phyloP scores from a whole-genome alignment of 2,329 filamentous ascomycete genomes.

The Botrytis byssoidea region DNA sequence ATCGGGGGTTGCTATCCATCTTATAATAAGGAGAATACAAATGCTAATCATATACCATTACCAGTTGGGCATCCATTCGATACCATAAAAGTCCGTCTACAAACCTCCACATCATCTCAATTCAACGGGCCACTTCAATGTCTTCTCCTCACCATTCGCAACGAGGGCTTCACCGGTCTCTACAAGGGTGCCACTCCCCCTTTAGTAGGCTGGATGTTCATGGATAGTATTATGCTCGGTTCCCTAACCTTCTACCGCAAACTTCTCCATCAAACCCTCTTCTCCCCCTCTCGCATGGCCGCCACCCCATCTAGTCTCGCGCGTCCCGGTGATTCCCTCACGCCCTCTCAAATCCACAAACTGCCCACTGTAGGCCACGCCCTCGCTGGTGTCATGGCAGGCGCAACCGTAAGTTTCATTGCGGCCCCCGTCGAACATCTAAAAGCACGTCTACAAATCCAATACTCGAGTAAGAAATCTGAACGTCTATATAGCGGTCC shows the following conservation, averaged over 20 bases:
- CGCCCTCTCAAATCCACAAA: conserved; percentile 43
- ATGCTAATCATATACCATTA: conserved; percentile 1
- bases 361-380: conserved; percentile 81
- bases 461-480: conserved; percentile 79
- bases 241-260: conserved; percentile 88
- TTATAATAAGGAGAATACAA: neutral
- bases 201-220: conserved; percentile 96
- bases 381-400: conserved; percentile 82
- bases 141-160: conserved; percentile 75
- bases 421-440: conserved; percentile 93
- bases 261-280: conserved; percentile 77
- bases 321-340: conserved; percentile 24
- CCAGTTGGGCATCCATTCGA: conserved; percentile 77
- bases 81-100: conserved; percentile 92
- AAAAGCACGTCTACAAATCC: conserved; percentile 90
- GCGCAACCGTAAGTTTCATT: conserved; percentile 86
- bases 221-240: conserved; percentile 90
- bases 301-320: conserved; percentile 33
- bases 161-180: conserved; percentile 79
- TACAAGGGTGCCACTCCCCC: conserved; percentile 96
- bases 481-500: conserved; percentile 82
- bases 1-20: neutral
- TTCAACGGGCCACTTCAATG: conserved; percentile 89
- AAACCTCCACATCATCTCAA: conserved; percentile 74
- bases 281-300: conserved; percentile 51